A percentile compares a stretch with the other conserved stretches of the same genome.
phyloP scores from a whole-genome alignment of 345 rosid species.

The Garcia nutans region DNA sequence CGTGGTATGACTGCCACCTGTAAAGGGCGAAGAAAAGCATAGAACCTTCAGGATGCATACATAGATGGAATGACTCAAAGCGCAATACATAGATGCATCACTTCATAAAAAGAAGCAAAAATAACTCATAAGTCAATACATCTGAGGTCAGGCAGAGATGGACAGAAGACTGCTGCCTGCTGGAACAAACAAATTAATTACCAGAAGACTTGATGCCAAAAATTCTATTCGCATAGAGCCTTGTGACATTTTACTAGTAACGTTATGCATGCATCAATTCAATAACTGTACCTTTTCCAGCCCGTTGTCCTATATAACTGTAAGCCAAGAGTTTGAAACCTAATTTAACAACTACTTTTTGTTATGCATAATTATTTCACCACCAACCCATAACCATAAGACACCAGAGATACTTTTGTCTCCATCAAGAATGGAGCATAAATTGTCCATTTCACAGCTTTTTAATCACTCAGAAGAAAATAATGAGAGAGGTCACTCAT shows the following conservation, averaged over 20 bases:
- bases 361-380: neutral
- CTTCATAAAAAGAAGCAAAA: neutral
- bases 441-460: neutral
- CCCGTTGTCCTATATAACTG: neutral
- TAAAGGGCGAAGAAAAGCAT: no score
- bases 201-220: no score
- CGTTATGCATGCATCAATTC: neutral
- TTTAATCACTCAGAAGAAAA: neutral
- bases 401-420: neutral
- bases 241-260: neutral
- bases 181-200: no score
- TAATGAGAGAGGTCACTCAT: neutral
- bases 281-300: neutral
- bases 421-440: neutral
- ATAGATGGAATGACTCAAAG: neutral
- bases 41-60: no score
- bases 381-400: no score
- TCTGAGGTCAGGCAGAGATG: neutral
- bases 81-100: neutral
- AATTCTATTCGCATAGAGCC: neutral
- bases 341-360: neutral
- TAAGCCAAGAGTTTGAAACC: neutral
- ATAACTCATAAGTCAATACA: neutral
- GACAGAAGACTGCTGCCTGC: no score
- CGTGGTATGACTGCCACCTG: constrained; percentile 97